A percentile compares a stretch with the other conserved stretches of the same genome.
These are phyloP conservation scores for Penicillium manginii DNA, from an alignment of 495 filamentous ascomycete species.

Conservation along the genomic window DNA sequence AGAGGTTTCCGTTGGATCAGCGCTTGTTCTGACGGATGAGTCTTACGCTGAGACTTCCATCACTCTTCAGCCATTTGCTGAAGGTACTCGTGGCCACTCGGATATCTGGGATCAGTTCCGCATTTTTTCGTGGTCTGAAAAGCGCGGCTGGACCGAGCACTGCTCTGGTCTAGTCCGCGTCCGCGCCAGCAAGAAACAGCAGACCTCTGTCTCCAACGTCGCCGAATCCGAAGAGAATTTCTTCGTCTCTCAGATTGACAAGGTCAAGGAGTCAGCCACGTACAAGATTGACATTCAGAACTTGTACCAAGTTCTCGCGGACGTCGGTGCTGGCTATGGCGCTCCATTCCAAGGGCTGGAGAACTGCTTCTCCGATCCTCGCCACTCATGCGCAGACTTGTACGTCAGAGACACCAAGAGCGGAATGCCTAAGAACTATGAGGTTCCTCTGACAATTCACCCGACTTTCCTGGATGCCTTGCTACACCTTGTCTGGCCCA, in stretches of 20 bases:
- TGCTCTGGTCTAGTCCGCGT: constrained; percentile 34
- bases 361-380: constrained; percentile 25
- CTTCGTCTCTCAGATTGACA: constrained; percentile 15
- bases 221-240: constrained; percentile 16
- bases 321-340: constrained; percentile 30
- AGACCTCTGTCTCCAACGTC: constrained; percentile 19
- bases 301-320: constrained; percentile 30
- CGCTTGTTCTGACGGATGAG: constrained; percentile 46
- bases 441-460: constrained; percentile 29
- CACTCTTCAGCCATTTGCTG: constrained; percentile 41
- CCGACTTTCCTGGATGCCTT: constrained; percentile 34
- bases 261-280: constrained; percentile 15
- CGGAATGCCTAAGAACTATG: constrained; percentile 33
- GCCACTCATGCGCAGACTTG: constrained; percentile 26
- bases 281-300: constrained; percentile 24
- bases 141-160: constrained; percentile 40
- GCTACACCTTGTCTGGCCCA: constrained; percentile 40
- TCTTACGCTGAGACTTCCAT: constrained; percentile 46
- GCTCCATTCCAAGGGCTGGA: constrained; percentile 28
- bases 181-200: constrained; percentile 20
- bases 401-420: constrained; percentile 28
- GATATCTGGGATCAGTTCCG: constrained; percentile 45
- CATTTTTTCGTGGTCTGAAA: constrained; percentile 35
- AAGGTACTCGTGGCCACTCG: constrained; percentile 40
- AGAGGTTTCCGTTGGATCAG: constrained; percentile 44